A percentile compares a stretch with the other conserved stretches of the same genome.
Evolutionary conservation across 108 stramenopile species (phyloP).

Genomic region (Fragilaria radians): DNA sequence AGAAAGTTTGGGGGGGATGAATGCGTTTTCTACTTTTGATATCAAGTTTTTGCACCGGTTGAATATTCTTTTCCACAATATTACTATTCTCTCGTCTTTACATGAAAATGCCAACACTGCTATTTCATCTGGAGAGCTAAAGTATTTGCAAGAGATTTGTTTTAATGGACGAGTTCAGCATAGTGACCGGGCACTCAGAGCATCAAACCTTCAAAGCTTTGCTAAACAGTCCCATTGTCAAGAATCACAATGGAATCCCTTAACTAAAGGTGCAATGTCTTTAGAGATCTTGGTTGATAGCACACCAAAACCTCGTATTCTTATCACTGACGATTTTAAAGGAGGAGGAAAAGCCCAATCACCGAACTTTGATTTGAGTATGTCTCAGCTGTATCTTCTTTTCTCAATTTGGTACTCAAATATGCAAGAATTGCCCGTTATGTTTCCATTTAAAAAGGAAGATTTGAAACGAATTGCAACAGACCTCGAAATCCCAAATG

Average conservation of each 20-base stretch:
- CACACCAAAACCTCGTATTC: conserved; percentile 50
- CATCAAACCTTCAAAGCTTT: no score
- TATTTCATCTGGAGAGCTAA: no score
- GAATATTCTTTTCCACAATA: no score
- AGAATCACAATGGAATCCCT: conserved; percentile 62
- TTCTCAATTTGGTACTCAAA: conserved; percentile 78
- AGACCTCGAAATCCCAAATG: conserved; percentile 18
- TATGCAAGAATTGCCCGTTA: conserved; percentile 72
- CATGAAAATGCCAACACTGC: no score
- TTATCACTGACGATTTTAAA: conserved; percentile 34
- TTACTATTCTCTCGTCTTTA: no score
- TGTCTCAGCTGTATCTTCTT: conserved; percentile 70
- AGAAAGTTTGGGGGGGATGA: no score
- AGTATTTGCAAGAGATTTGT: no score
- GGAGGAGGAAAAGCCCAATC: conserved; percentile 3
- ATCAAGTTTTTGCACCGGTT: no score
- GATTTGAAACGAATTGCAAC: conserved; percentile 33
- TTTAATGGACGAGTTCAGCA: no score
- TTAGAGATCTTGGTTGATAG: conserved; percentile 50
- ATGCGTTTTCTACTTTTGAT: no score
- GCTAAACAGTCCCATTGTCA: no score
- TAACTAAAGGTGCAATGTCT: conserved; percentile 36
- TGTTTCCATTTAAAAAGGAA: conserved; percentile 52
- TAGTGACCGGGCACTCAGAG: no score
- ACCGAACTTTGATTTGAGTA: conserved; percentile 40